Evolutionary conservation across 2,329 filamentous ascomycete genomes (phyloP).

Genomic region (Aspergillus sp.): DNA sequence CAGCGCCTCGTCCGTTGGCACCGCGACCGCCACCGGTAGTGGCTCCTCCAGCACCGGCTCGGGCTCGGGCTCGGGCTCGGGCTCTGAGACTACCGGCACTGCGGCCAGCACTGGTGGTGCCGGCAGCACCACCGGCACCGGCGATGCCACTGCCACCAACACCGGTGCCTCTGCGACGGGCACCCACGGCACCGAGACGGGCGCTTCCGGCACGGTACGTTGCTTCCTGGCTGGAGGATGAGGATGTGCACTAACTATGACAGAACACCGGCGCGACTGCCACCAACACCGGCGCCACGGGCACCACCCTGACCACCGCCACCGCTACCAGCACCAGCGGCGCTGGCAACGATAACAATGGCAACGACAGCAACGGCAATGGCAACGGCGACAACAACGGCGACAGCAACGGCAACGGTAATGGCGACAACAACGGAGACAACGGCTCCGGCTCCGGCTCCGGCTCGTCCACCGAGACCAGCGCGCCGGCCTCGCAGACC

Average conservation of each 20-base stretch:
- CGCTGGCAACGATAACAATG: conserved; percentile 9
- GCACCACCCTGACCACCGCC: conserved; percentile 18
- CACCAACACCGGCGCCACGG: conserved; percentile 16
- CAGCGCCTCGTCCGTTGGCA: conserved; percentile 11
- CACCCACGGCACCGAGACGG: conserved; percentile 6
- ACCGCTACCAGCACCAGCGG: conserved; percentile 14
- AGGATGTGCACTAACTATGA: not conserved
- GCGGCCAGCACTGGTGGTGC: conserved; percentile 18
- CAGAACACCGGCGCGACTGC: not conserved
- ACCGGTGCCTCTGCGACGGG: conserved; percentile 1
- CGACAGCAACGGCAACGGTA: conserved; percentile 14
- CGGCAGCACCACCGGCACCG: conserved; percentile 16
- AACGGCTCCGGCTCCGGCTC: too few species aligned
- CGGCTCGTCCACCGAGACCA: too few species aligned
- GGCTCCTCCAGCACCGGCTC: conserved; percentile 14
- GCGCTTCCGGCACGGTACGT: conserved; percentile 3
- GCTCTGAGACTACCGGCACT: conserved; percentile 9
- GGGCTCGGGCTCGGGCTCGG: conserved; percentile 14
- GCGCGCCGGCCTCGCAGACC: conserved; percentile 14
- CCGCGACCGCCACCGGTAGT: conserved; percentile 7
- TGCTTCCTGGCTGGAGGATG: not conserved
- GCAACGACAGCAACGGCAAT: conserved; percentile 7
- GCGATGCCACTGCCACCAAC: conserved; percentile 8
- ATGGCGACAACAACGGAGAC: conserved; percentile 12
- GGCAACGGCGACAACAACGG: conserved; percentile 6